Base-by-base conservation (phyloP, 257 asterid species). In the Nicotiana undulata region DNA sequence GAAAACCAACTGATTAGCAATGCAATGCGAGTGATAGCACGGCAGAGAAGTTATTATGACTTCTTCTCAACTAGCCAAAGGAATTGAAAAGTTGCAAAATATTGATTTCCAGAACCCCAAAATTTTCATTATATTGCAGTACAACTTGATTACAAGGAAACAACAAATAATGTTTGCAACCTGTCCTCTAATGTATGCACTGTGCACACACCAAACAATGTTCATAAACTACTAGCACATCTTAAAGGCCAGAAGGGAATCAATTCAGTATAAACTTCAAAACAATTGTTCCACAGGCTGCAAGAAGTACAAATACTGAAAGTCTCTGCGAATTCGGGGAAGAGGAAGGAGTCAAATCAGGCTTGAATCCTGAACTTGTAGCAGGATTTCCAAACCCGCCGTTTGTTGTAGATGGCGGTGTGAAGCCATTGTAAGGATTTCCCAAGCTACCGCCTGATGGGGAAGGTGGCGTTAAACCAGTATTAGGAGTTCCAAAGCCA, bases 301-400 rank as follows among this genome's bases (percentile, higher is more conserved):
- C 86, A 49, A 85, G 60, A 61, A 86, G 12, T 79, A 87, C 60
- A 67, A 81, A 84, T 37, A 9, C 61, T 29, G 88, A 81, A 44
- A 77, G 46, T 59, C 56, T 75, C 15, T 10, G 79, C 46, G 81
- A 81, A 52, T 85, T 75, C 44, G 58, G 77, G 40, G 94, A 88
- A 9, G 89, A 79, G 0, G 98, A 92, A 22, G 90, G 83, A 18
- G 74, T 79, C 83, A 88, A 77, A 58, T 81, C 83, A 17, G 94
- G 93, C 52, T 88, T 86, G 81, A 85, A 84, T 72, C 94, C 94
- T 2, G 92, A 89, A 3, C 92, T 91, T 15, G 94, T 86, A 76
- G 84, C 79, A 22, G 87, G 79, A 86, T 86, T 55, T 79, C 63
- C 53, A 17, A 79, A 52, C 5, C 77, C 77, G 0, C 15, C 58